Evolutionary conservation across 495 filamentous ascomycete genomes (phyloP).

Genomic region (Tuber indicum): DNA sequence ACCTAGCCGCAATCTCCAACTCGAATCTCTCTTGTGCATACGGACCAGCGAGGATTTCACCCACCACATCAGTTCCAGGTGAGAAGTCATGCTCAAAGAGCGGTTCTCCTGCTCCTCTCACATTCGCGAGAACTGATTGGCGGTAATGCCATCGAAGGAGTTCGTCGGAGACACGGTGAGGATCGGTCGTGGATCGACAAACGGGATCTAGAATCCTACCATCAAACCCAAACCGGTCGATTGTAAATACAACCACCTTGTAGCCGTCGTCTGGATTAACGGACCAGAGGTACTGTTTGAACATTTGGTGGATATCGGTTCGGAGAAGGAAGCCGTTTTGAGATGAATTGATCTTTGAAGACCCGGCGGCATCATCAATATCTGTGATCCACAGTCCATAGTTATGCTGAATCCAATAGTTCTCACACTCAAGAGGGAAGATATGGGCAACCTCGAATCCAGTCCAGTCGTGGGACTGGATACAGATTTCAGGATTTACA

Average conservation of each 20-base stretch:
- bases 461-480: conserved; percentile 1
- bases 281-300: conserved; percentile 24
- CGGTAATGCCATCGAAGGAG: conserved; percentile 40
- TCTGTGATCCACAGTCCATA: conserved; percentile 15
- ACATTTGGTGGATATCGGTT: conserved; percentile 17
- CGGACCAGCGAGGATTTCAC: conserved; percentile 26
- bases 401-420: background rate
- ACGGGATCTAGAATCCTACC: conserved; percentile 31
- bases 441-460: background rate
- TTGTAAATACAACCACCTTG: conserved; percentile 33
- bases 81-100: conserved; percentile 42
- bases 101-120: conserved; percentile 36
- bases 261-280: conserved; percentile 39
- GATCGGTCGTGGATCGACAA: conserved; percentile 36
- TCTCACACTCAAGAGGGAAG: conserved; percentile 6
- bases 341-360: background rate
- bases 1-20: too few relatives aligned
- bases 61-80: conserved; percentile 35
- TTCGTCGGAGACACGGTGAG: conserved; percentile 31
- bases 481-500: background rate
- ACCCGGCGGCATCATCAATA: conserved; percentile 17
- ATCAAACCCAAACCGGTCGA: conserved; percentile 18
- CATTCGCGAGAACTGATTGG: conserved; percentile 8
- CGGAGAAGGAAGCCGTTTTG: conserved; percentile 29
- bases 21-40: too few relatives aligned